Evolutionary conservation across 345 rosid species (phyloP).

Genomic region (Sapria himalayana): DNA sequence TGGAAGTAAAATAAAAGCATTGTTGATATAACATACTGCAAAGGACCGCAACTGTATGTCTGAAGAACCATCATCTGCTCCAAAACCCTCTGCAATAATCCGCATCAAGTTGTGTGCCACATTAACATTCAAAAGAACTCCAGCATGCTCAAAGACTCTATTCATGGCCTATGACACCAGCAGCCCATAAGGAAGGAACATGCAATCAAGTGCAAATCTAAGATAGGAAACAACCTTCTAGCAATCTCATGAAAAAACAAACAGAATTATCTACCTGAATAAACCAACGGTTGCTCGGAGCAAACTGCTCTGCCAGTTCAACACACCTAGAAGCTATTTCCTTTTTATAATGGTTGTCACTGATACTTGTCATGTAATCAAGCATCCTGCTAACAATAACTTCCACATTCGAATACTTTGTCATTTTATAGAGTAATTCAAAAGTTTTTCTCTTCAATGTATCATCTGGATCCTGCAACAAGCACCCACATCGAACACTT

Average conservation of each 20-base stretch:
- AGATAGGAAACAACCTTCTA: background rate
- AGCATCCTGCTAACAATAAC: constrained; percentile 97
- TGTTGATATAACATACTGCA: constrained; percentile 51
- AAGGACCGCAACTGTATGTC: constrained; percentile 81
- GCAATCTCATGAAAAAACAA: constrained; percentile 3
- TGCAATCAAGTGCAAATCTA: constrained; percentile 9
- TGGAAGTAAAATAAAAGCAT: no score
- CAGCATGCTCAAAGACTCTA: constrained; percentile 94
- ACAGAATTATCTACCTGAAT: constrained; percentile 44
- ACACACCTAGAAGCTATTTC: constrained; percentile 94
- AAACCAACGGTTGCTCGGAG: constrained; percentile 97
- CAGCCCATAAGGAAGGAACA: constrained; percentile 5
- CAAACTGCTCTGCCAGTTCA: constrained; percentile 93
- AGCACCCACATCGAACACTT: constrained; percentile 2
- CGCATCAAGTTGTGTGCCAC: constrained; percentile 94
- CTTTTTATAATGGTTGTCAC: constrained; percentile 85
- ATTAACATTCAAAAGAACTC: constrained; percentile 80
- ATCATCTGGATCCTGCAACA: constrained; percentile 89
- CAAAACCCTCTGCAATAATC: constrained; percentile 90
- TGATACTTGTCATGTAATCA: constrained; percentile 88
- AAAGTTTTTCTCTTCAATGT: constrained; percentile 89
- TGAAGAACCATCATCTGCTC: constrained; percentile 76
- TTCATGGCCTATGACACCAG: constrained; percentile 55
- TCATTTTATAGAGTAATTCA: constrained; percentile 86
- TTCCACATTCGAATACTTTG: constrained; percentile 90